Evolutionary conservation across 148 eudicot genomes (phyloP).

Genomic region (Oxyria digyna): DNA sequence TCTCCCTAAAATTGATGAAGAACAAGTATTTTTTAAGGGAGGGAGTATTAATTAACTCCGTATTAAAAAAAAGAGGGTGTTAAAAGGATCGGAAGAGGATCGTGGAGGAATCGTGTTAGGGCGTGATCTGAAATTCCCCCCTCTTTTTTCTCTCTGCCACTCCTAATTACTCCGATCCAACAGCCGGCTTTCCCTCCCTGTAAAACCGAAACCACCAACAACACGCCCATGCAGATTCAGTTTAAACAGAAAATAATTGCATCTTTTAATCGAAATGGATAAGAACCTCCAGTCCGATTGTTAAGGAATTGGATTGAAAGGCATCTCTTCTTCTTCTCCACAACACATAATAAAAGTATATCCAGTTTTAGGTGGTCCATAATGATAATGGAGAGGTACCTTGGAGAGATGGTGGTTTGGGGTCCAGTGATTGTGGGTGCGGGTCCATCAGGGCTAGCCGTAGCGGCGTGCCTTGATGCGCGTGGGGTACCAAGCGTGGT

Average conservation of each 20-base stretch:
- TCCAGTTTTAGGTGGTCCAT: too few relatives aligned
- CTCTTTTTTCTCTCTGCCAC: background rate
- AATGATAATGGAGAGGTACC: background rate
- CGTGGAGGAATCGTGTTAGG: background rate
- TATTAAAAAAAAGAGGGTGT: background rate
- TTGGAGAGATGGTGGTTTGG: background rate
- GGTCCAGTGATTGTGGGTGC: background rate
- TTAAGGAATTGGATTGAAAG: background rate
- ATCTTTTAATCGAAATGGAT: background rate
- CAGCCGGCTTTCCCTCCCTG: background rate
- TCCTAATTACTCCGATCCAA: background rate
- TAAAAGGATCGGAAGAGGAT: background rate
- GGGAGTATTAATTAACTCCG: too few relatives aligned
- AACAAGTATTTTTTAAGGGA: too few relatives aligned
- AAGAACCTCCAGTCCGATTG: background rate
- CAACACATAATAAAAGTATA: too few relatives aligned
- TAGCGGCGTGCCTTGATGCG: background rate
- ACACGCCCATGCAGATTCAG: background rate
- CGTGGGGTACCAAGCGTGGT: background rate
- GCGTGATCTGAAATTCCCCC: background rate
- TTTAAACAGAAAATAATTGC: background rate
- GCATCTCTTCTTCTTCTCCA: constrained; percentile 1
- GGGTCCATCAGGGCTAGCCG: constrained; percentile 5
- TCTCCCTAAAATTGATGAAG: too few relatives aligned
- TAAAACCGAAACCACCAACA: too few relatives aligned